These are phyloP conservation scores for Trichoderma sp. DNA, from an alignment of 2,329 filamentous ascomycete species.

Conservation along the genomic window DNA sequence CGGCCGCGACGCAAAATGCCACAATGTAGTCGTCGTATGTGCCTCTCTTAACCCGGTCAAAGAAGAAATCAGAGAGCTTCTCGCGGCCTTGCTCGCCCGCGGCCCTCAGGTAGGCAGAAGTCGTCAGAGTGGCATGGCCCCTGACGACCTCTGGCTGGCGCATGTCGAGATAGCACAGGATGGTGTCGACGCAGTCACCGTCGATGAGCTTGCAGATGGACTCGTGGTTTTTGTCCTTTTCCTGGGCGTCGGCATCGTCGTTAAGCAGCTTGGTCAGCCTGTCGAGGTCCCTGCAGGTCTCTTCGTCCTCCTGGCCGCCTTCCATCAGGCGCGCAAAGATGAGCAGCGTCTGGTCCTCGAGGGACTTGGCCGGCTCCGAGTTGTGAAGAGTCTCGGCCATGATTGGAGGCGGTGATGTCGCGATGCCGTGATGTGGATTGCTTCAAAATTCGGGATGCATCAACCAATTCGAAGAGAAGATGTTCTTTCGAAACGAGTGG, in stretches of 20 bases:
- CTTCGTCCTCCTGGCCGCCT: conserved; percentile 79
- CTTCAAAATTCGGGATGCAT: conserved; percentile 4
- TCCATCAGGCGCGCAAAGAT: conserved; percentile 89
- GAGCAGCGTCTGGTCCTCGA: conserved; percentile 70
- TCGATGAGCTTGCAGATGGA: conserved; percentile 67
- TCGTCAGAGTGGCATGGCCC: conserved; percentile 79
- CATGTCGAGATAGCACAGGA: conserved; percentile 85
- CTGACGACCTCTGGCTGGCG: conserved; percentile 72
- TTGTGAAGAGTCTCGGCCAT: conserved; percentile 39
- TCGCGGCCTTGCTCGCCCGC: conserved; percentile 70
- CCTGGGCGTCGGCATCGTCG: conserved; percentile 54
- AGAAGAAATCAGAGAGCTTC: conserved; percentile 74
- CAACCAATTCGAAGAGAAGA: neutral
- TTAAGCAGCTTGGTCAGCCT: conserved; percentile 61
- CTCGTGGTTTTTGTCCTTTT: conserved; percentile 46
- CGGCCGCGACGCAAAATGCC: conserved; percentile 89
- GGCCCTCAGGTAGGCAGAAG: conserved; percentile 80
- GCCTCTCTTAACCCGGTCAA: conserved; percentile 67
- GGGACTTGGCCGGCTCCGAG: conserved; percentile 39
- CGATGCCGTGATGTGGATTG: too few relatives aligned
- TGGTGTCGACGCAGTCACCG: conserved; percentile 76
- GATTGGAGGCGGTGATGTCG: neutral
- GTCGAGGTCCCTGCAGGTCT: conserved; percentile 63
- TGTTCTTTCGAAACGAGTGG: too few relatives aligned
- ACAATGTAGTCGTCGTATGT: conserved; percentile 88